Conservation (phyloP, 176 grass and related monocot genomes). For the Musa acuminata region DNA sequence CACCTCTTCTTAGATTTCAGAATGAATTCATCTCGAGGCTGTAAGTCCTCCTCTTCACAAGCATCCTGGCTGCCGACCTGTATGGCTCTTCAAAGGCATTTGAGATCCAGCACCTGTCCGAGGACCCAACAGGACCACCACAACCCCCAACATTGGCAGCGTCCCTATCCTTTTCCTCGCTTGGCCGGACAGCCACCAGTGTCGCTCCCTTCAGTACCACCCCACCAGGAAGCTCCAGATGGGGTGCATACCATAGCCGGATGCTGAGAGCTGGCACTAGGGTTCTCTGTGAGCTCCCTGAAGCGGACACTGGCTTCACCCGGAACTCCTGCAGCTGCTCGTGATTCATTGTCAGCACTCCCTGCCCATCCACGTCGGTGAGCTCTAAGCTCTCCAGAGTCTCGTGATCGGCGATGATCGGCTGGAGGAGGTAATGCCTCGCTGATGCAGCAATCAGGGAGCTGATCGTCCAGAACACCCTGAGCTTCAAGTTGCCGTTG, state of each 20-base stretch:
- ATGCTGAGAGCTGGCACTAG: slow-evolving; percentile 79
- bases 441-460: slow-evolving; percentile 63
- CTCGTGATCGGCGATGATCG: slow-evolving; percentile 52
- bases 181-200: slow-evolving; percentile 70
- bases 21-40: slow-evolving; percentile 97
- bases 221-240: slow-evolving; percentile 52
- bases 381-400: slow-evolving; percentile 63
- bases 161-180: slow-evolving; percentile 34
- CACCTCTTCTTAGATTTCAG: slow-evolving; percentile 22
- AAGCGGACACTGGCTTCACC: slow-evolving; percentile 40
- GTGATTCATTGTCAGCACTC: slow-evolving; percentile 69
- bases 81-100: slow-evolving; percentile 85
- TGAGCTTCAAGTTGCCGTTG: slow-evolving; percentile 45
- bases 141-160: background rate
- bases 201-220: slow-evolving; percentile 71
- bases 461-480: slow-evolving; percentile 87
- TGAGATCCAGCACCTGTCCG: slow-evolving; percentile 47
- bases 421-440: slow-evolving; percentile 67
- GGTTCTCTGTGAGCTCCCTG: slow-evolving; percentile 49
- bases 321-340: slow-evolving; percentile 54
- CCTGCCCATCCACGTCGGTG: slow-evolving; percentile 63
- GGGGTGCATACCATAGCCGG: slow-evolving; percentile 57
- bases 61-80: slow-evolving; percentile 47
- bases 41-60: slow-evolving; percentile 64
- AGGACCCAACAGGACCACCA: slow-evolving; percentile 2